These are phyloP conservation scores for Candida ficus DNA, from an alignment of 805 yeast genomes.

Conservation along the genomic window DNA sequence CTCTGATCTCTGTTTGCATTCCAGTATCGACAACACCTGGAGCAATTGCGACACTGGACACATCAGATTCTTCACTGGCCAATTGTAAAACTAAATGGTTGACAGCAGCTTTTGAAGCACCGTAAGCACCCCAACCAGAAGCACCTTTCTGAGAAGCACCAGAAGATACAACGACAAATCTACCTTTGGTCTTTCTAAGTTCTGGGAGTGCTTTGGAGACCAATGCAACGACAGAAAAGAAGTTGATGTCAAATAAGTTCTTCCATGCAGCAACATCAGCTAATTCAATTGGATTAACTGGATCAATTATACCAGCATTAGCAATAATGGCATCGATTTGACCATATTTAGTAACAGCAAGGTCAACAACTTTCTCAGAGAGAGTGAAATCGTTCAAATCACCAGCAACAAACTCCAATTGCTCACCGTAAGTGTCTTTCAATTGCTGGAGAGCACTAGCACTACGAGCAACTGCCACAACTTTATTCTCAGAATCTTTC, in stretches of 20 bases:
- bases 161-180: conserved; percentile 75
- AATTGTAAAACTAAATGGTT: conserved; percentile 69
- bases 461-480: conserved; percentile 73
- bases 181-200: conserved; percentile 52
- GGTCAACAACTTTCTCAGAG: conserved; percentile 31
- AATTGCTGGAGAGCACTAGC: conserved; percentile 40
- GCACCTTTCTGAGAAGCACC: conserved; percentile 71
- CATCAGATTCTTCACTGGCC: conserved; percentile 58
- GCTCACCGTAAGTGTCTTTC: conserved; percentile 37
- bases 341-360: conserved; percentile 48
- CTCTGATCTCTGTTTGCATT: conserved; percentile 83
- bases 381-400: conserved; percentile 36
- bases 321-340: conserved; percentile 59
- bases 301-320: conserved; percentile 81
- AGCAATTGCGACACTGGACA: conserved; percentile 69
- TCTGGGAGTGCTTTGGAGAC: conserved; percentile 51
- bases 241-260: conserved; percentile 64
- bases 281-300: conserved; percentile 54
- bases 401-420: conserved; percentile 50
- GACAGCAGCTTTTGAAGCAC: conserved; percentile 86
- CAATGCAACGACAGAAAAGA: conserved; percentile 67
- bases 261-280: conserved; percentile 58
- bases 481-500: conserved; percentile 31
- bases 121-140: conserved; percentile 87
- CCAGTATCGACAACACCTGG: conserved; percentile 93